Base-by-base conservation (phyloP, 352 stramenopile genomes). In the Phytopythium aichiense region DNA sequence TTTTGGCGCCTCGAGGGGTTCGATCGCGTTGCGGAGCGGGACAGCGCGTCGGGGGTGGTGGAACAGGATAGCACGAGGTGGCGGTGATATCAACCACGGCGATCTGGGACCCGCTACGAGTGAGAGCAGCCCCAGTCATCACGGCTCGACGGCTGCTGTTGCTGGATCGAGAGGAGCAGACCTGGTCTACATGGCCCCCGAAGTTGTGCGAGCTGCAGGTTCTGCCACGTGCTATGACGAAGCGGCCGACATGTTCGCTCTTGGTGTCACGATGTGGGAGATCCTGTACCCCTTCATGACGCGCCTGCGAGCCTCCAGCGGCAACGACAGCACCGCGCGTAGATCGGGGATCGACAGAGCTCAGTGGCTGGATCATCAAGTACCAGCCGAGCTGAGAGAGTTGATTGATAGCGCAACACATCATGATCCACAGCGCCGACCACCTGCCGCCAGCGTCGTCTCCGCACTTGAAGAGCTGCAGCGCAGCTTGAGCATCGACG, bases 261-360 rank as follows among this genome's bases (percentile, higher is more conserved):
- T 88, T 37, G 78, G 57, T 6, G 60, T 87, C 23, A 86, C 81
- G 8, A 77, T 88, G 59, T 88, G 81, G 77, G 74, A 87, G 59
- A 82, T 88, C 28, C 58, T 87, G 22, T 59, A 84, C 37, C 74
- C 74, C 6, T 43, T 43, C 20, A 18, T 30, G 28, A 38, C 16
- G 5, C 31, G n/a, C 28, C 30, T 43, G 8, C 50, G 50, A 28
- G 30, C 28, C 50, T 12, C 31, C 7, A n/a, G 15, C 23, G 25
- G n/a, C 11, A 20, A n/a, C n/a, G n/a, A n/a, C n/a, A n/a, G n/a
- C n/a, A n/a, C n/a, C n/a, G n/a, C n/a, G n/a, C n/a, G n/a, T n/a
- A n/a, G n/a, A n/a, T n/a, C n/a, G n/a, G n/a, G n/a, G n/a, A n/a
- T n/a, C n/a, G n/a, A n/a, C n/a, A n/a, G n/a, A n/a, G n/a, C n/a